Base-by-base conservation (phyloP, 768 basidiomycete genomes). In the Pleurotus salmoneostramineus region DNA sequence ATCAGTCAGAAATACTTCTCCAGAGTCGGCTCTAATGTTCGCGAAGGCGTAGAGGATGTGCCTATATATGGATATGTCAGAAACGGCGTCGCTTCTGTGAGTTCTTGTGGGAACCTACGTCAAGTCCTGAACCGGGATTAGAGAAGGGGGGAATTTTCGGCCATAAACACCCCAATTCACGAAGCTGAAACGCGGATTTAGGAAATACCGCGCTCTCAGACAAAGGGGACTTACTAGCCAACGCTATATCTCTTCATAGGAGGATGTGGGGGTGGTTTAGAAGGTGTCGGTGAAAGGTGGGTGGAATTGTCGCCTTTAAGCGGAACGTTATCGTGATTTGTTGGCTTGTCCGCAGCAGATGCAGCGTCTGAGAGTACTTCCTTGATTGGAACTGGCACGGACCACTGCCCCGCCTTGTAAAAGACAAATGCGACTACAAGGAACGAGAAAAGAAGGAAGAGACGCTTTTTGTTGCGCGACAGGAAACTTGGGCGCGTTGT, bases 141-240 rank as follows among this genome's bases (percentile, higher is more conserved):
- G 68, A 3, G 88, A 87, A 1, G 96, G 96, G 36, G 89, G 90
- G 69, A 83, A 99, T 71, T 94, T 95, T 59, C 95, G 82, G 31
- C 85, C 97, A 68, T 98, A 98, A 36, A 98, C 98, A 4, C 93
- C 95, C 95, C 89, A 92, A 64, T 91, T 91, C 2, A 89, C 88
- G 62, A 89, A 91, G 64, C 89, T 91, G 21, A 27, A 27, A 27
- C 21, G 21, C 21, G 21, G 21, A 27, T 27, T 27, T 27, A 27
- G 21, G 21, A 27, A 27, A 27, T 27, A 27, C 21, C 21, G 21
- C 21, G 21, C 21, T 27, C 21, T 27, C 21, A 27, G 21, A 27
- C 51, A 48, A 32, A 34, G 21, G 50, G 35, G 33, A 81, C 89
- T 70, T 64, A 91, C 88, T 91, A 92, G 78, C 89, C 90, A 63